These are phyloP conservation scores for Calcarisporium arbuscula DNA, from an alignment of 2,329 filamentous ascomycete genomes.

Conservation along the genomic window DNA sequence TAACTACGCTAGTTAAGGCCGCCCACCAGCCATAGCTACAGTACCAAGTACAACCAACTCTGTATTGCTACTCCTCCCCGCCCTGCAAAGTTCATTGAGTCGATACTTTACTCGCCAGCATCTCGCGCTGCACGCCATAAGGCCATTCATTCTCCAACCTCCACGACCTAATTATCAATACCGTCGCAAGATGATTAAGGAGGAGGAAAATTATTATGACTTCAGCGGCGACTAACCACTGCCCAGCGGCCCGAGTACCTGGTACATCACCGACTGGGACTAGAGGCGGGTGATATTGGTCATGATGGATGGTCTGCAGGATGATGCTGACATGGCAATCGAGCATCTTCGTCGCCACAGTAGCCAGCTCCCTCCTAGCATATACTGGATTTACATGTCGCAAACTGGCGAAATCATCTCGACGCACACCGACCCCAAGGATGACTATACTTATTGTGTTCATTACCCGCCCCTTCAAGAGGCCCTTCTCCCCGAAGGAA, in stretches of 20 bases:
- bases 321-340: conserved; percentile 12
- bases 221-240: conserved; percentile 1
- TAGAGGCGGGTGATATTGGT: conserved; percentile 17
- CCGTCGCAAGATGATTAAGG: conserved; percentile 2
- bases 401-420: conserved; percentile 10
- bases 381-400: conserved; percentile 16
- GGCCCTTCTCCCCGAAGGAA: conserved; percentile 12
- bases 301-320: conserved; percentile 17
- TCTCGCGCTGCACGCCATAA: not conserved
- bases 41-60: too few species aligned
- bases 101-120: too few species aligned
- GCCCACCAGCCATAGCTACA: too few species aligned
- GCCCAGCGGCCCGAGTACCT: conserved; percentile 16
- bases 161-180: not conserved
- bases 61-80: too few species aligned
- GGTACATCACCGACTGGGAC: conserved; percentile 17
- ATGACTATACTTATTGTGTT: conserved; percentile 20
- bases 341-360: conserved; percentile 15
- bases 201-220: conserved; percentile 1
- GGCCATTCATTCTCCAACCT: not conserved
- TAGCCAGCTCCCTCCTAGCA: conserved; percentile 11
- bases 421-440: conserved; percentile 15
- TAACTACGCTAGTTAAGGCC: too few species aligned
- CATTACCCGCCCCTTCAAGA: conserved; percentile 17
- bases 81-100: too few species aligned